Conservation (phyloP, 164 flowering plant species). For the Nelumbo lutea region DNA sequence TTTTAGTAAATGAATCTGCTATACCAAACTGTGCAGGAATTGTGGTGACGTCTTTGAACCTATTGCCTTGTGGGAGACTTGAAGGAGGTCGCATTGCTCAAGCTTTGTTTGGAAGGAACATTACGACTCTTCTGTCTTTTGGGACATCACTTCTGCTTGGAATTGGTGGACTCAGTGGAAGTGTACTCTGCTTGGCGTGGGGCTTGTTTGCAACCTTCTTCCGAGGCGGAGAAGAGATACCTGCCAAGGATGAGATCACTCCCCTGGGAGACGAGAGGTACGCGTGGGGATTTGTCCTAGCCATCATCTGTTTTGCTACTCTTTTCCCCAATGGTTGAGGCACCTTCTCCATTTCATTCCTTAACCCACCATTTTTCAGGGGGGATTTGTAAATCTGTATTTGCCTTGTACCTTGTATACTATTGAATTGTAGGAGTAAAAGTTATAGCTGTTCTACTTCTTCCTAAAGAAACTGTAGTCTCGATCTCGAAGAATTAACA, state of each 20-base stretch:
- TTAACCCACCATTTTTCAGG: conserved; percentile 66
- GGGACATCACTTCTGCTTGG: conserved; percentile 78
- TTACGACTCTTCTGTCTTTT: conserved; percentile 61
- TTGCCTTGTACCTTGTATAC: too few relatives aligned
- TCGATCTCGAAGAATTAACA: too few relatives aligned
- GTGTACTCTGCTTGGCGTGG: conserved; percentile 93
- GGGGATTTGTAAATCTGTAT: conserved; percentile 15
- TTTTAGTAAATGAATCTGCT: background rate
- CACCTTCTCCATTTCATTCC: conserved; percentile 78
- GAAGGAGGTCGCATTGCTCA: conserved; percentile 98
- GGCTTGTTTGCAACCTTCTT: conserved; percentile 92
- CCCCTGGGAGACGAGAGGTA: conserved; percentile 73
- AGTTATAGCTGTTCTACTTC: too few relatives aligned
- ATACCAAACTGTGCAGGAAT: conserved; percentile 48
- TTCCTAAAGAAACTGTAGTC: too few relatives aligned
- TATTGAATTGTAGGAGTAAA: too few relatives aligned
- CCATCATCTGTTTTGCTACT: conserved; percentile 81
- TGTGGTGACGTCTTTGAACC: conserved; percentile 91
- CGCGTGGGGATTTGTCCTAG: conserved; percentile 78
- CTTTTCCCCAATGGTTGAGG: conserved; percentile 93
- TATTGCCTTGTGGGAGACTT: conserved; percentile 87
- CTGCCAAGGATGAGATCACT: conserved; percentile 90
- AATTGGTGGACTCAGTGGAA: conserved; percentile 86
- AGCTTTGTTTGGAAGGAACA: conserved; percentile 81
- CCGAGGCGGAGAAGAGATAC: conserved; percentile 90